A percentile compares a stretch with the other conserved stretches of the same genome.
Evolutionary conservation across 805 yeast species (phyloP).

Genomic region (Diddensiella transvaalensis): DNA sequence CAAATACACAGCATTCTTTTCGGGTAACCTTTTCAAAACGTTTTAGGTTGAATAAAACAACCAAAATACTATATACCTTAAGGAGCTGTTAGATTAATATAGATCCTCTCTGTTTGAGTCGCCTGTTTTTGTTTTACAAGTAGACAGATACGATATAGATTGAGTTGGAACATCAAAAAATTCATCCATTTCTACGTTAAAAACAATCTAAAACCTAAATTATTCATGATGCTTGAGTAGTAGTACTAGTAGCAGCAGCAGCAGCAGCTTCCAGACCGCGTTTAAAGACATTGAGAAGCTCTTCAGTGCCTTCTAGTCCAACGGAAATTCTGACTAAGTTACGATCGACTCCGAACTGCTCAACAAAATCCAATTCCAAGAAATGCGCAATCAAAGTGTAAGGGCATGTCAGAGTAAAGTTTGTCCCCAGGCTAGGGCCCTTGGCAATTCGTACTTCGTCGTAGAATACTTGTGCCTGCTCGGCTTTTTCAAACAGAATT

Average conservation of each 20-base stretch:
- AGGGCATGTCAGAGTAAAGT: constrained; percentile 85
- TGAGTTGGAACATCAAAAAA: constrained; percentile 17
- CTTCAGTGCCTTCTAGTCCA: constrained; percentile 73
- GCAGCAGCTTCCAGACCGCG: constrained; percentile 43
- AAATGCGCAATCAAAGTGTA: constrained; percentile 85
- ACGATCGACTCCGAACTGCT: constrained; percentile 76
- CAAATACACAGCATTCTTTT: not conserved
- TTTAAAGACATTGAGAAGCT: constrained; percentile 48
- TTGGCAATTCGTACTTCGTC: constrained; percentile 66
- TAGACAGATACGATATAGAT: constrained; percentile 20
- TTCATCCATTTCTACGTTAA: not conserved
- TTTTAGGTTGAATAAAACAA: too few relatives aligned
- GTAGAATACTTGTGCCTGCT: constrained; percentile 69
- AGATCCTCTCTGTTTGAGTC: constrained; percentile 24
- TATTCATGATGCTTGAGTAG: not conserved
- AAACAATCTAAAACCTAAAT: not conserved
- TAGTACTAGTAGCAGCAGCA: too few relatives aligned
- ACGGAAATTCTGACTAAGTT: constrained; percentile 76
- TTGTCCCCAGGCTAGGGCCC: constrained; percentile 90
- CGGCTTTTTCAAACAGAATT: constrained; percentile 59
- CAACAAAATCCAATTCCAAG: constrained; percentile 73
- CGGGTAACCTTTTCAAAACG: too few relatives aligned
- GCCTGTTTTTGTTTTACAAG: too few relatives aligned
- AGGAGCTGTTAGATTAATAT: constrained; percentile 11
- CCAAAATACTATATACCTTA: too few relatives aligned